Base-by-base conservation (phyloP, 768 basidiomycete genomes). In the Goffeauzyma gilvescens region DNA sequence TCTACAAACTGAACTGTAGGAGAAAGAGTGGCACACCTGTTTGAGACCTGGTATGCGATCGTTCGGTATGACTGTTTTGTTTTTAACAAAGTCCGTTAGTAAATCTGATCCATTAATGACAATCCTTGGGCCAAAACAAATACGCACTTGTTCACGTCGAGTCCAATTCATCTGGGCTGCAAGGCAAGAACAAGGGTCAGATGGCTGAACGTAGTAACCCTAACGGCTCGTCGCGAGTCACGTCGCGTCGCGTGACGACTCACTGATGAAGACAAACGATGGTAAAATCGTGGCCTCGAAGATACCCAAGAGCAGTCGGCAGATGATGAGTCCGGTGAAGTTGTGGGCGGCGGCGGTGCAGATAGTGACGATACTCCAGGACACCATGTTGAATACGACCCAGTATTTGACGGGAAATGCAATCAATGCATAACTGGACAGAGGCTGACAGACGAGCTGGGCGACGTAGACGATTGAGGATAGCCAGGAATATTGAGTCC, bases 381-480 rank as follows among this genome's bases (percentile, higher is more conserved):
- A 36, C 8, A 41, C 9, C 21, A 38, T 7, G 44, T 43, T 38
- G 32, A 36, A 38, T 33, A 20, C n/a, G 25, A 32, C 22, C 31
- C 17, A 55, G 42, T 67, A 68, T 13, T 65, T 66, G 20, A 70
- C 34, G 0, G 67, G 67, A 26, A 68, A 52, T 39, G 54, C 58
- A 43, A 70, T 67, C 3, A 70, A 58, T 14, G 67, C 48, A 50
- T 66, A 68, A 0, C 68, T 68, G 17, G 67, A 68, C 12, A 65
- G 47, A 4, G 69, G 69, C 49, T 70, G 69, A 63, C 66, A 69
- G 20, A 68, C 52, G 10, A 69, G 50, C 41, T 70, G 66, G 0
- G 69, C 69, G 17, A 70, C 61, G 39, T 70, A 70, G 28, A 70
- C 67, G 41, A 69, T 68, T 41, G 66, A 67, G 36, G 54, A 61